These are phyloP conservation scores for Hevea brasiliensis DNA, from an alignment of 345 rosid species.

Conservation along the genomic window DNA sequence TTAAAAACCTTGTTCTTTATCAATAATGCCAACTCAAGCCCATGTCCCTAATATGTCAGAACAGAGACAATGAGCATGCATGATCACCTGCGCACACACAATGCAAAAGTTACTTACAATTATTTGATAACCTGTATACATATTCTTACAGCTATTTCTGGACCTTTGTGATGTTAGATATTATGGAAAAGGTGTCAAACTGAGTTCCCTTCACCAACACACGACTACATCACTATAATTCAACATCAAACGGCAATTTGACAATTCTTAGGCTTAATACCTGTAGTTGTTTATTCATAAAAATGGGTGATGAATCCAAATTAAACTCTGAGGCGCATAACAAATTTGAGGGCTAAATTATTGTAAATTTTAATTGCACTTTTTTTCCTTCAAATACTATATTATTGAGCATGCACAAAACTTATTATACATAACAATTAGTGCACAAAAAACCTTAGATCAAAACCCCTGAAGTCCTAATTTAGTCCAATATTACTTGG, in stretches of 20 bases:
- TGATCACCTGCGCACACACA: too few species aligned
- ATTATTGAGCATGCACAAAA: background rate
- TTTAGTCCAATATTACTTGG: background rate
- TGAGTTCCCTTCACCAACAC: background rate
- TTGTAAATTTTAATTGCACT: background rate
- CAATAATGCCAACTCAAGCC: background rate
- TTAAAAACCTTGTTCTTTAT: background rate
- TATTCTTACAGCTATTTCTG: too few species aligned
- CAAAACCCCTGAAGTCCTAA: background rate
- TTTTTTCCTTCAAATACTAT: background rate
- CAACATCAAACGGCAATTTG: background rate
- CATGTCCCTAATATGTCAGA: background rate
- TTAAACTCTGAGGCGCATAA: background rate
- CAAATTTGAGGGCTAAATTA: background rate
- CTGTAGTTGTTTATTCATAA: background rate
- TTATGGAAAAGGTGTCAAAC: too few species aligned
- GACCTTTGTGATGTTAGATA: too few species aligned
- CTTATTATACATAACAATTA: background rate
- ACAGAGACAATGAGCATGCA: background rate
- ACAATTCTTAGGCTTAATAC: background rate
- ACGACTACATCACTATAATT: background rate
- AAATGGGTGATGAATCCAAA: background rate
- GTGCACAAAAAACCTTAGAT: background rate
- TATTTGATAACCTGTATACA: too few species aligned
- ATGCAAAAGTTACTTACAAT: too few species aligned